phyloP scores from a whole-genome alignment of 1,284 basidiomycete genomes.

The Malassezia sp. region DNA sequence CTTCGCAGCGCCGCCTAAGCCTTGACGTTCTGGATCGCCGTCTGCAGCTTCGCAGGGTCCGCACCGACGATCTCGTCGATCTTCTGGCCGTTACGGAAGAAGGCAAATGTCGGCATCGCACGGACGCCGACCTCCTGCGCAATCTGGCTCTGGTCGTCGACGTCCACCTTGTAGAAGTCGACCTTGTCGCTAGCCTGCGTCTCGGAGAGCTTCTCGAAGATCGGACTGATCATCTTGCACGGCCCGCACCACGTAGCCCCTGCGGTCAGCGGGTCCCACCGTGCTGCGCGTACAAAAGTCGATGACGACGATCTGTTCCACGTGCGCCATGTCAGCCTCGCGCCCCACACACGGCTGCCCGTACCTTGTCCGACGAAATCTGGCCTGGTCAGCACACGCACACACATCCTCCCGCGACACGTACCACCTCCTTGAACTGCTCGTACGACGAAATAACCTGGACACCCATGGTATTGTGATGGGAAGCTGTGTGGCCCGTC shows the following conservation, averaged over 20 bases:
- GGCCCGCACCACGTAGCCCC: slow-evolving; percentile 48
- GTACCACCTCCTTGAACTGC: slow-evolving; percentile 54
- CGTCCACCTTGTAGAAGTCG: slow-evolving; percentile 64
- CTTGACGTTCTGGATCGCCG: slow-evolving; percentile 21
- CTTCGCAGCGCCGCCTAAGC: slow-evolving; percentile 13
- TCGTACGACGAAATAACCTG: slow-evolving; percentile 52
- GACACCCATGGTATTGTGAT: slow-evolving; percentile 44
- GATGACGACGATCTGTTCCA: slow-evolving; percentile 29
- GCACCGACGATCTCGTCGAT: slow-evolving; percentile 59
- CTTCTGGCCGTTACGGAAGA: slow-evolving; percentile 60
- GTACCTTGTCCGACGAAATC: not conserved
- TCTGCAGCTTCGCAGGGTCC: slow-evolving; percentile 50
- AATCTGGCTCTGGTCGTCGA: slow-evolving; percentile 48
- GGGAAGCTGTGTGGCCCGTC: too few species aligned
- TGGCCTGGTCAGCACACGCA: too few species aligned
- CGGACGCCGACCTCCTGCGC: slow-evolving; percentile 61
- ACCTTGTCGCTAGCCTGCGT: slow-evolving; percentile 47
- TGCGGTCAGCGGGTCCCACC: too few species aligned
- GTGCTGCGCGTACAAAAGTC: too few species aligned
- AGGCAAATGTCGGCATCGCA: slow-evolving; percentile 69
- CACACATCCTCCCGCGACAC: slow-evolving; percentile 41
- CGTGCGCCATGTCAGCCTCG: too few species aligned
- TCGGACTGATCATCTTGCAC: slow-evolving; percentile 65
- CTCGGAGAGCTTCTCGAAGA: slow-evolving; percentile 61
- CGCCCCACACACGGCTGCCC: not conserved